Conservation (phyloP, 2,329 filamentous ascomycete species). For the Fusarium sp. region DNA sequence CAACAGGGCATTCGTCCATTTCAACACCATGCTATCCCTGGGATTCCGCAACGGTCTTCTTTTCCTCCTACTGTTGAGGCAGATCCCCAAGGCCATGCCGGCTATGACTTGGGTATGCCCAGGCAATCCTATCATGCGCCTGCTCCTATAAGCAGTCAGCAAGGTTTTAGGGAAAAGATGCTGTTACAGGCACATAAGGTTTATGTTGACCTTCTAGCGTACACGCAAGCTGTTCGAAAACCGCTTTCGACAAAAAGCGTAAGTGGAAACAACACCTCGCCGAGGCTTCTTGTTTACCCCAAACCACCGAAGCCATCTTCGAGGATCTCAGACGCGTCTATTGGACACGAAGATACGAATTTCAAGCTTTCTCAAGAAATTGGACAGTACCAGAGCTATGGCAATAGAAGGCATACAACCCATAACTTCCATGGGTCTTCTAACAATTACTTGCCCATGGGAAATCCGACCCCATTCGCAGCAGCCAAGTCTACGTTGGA, state of each 20-base stretch:
- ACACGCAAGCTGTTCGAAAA: conserved; percentile 70
- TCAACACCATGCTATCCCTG: conserved; percentile 20
- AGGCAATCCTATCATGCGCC: conserved; percentile 18
- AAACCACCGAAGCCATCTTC: conserved; percentile 57
- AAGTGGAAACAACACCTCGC: conserved; percentile 52
- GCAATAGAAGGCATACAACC: conserved; percentile 14
- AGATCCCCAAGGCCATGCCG: conserved; percentile 16
- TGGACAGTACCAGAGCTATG: conserved; percentile 24
- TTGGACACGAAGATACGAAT: conserved; percentile 4
- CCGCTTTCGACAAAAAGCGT: conserved; percentile 54
- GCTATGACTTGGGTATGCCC: conserved; percentile 10
- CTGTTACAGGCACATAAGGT: conserved; percentile 76
- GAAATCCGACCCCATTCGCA: conserved; percentile 55
- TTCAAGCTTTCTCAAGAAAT: conserved; percentile 22
- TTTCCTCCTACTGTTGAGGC: conserved; percentile 21
- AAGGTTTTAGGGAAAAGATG: conserved; percentile 73
- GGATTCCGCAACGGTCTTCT: conserved; percentile 18
- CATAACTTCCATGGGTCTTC: conserved; percentile 27
- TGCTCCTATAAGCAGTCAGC: conserved; percentile 29
- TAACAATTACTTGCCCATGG: conserved; percentile 24
- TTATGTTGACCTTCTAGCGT: conserved; percentile 76
- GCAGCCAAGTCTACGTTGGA: conserved; percentile 75
- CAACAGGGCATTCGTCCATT: conserved; percentile 25
- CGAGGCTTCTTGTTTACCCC: conserved; percentile 66
- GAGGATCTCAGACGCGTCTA: conserved; percentile 23